These are phyloP conservation scores for Hanseniaspora meyeri DNA, from an alignment of 805 yeast species.

Conservation along the genomic window DNA sequence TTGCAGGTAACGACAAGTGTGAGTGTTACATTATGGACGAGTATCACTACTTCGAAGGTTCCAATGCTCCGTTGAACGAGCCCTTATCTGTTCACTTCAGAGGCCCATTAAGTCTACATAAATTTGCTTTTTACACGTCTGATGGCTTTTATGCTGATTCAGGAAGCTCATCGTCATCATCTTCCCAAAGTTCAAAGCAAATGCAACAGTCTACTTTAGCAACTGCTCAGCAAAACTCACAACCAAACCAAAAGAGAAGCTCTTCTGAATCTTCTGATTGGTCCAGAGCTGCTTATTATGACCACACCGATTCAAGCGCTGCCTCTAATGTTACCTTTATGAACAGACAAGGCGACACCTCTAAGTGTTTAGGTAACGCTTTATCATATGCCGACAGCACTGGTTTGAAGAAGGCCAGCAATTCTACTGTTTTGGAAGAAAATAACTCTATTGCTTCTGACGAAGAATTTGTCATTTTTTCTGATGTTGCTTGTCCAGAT, in stretches of 20 bases:
- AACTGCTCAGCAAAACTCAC: background rate
- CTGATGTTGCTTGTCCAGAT: slow-evolving; percentile 43
- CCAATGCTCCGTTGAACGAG: slow-evolving; percentile 52
- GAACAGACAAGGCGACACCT: slow-evolving; percentile 47
- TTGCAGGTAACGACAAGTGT: slow-evolving; percentile 20
- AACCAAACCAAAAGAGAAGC: background rate
- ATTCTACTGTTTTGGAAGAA: slow-evolving; percentile 37
- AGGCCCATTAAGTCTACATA: slow-evolving; percentile 52
- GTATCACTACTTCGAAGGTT: slow-evolving; percentile 33
- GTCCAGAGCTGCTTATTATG: slow-evolving; percentile 48
- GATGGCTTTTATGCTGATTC: slow-evolving; percentile 24
- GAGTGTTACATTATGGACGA: slow-evolving; percentile 23
- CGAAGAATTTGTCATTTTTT: slow-evolving; percentile 48
- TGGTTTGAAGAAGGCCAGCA: slow-evolving; percentile 38
- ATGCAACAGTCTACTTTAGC: background rate
- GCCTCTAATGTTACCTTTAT: slow-evolving; percentile 57
- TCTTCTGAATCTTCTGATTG: slow-evolving; percentile 30
- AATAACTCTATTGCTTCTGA: slow-evolving; percentile 43
- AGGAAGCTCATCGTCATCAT: slow-evolving; percentile 15
- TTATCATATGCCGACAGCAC: slow-evolving; percentile 48
- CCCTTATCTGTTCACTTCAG: slow-evolving; percentile 66
- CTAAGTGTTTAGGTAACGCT: slow-evolving; percentile 58
- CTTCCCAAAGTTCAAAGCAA: background rate
- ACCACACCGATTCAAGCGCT: slow-evolving; percentile 35
- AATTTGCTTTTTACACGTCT: slow-evolving; percentile 51